Evolutionary conservation across 2,329 filamentous ascomycete genomes (phyloP).

Genomic region (Venturia aucupariae): DNA sequence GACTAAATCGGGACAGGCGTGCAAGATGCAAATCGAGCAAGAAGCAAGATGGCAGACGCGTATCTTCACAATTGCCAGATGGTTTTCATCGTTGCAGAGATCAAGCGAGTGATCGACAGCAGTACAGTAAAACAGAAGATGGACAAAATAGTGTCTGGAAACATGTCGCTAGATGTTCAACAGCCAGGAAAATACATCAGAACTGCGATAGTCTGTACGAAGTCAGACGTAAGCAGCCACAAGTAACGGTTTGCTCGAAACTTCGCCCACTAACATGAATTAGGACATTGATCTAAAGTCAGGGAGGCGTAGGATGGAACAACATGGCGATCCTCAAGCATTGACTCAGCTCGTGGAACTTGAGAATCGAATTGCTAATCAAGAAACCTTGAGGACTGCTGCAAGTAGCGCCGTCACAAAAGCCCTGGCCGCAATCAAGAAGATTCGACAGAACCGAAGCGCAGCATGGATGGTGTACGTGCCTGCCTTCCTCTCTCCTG

Average conservation of each 20-base stretch:
- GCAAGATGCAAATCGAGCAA: not conserved
- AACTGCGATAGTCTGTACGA: not conserved
- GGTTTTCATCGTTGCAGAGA: not conserved
- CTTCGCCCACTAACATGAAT: not conserved
- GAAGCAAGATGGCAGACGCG: not conserved
- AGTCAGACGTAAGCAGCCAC: not conserved
- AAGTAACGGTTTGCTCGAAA: no score
- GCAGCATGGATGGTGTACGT: no score
- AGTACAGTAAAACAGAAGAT: not conserved
- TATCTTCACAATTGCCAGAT: not conserved
- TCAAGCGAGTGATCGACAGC: not conserved
- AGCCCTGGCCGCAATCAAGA: no score
- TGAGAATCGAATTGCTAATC: no score
- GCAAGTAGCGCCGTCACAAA: no score
- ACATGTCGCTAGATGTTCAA: not conserved
- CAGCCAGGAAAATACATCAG: not conserved
- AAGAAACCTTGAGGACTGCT: no score
- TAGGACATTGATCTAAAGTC: not conserved
- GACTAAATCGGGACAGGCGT: not conserved
- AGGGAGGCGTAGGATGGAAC: not conserved
- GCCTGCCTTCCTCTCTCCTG: no score
- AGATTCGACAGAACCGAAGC: no score
- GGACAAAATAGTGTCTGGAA: not conserved
- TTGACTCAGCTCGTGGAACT: not conserved
- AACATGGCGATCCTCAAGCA: not conserved